A percentile compares a stretch with the other conserved stretches of the same genome.
Conservation (phyloP, 108 stramenopile species). For the Nitzschia sp. region DNA sequence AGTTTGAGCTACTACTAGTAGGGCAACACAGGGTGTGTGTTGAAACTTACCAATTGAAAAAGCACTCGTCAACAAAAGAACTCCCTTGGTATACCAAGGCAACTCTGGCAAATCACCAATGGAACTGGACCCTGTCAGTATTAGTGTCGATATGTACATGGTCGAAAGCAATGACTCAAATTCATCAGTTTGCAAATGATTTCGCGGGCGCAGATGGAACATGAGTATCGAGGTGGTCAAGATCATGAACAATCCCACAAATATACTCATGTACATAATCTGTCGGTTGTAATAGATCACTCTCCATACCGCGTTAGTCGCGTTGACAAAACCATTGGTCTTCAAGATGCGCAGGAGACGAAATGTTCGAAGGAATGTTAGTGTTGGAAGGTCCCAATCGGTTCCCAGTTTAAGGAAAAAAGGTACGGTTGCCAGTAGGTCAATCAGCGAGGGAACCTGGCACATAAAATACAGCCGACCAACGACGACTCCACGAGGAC, state of each 20-base stretch:
- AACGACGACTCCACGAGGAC: slow-evolving; percentile 29
- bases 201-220: slow-evolving; percentile 62
- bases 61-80: slow-evolving; percentile 57
- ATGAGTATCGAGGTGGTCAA: slow-evolving; percentile 57
- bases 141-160: slow-evolving; percentile 56
- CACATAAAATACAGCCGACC: slow-evolving; percentile 49
- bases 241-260: slow-evolving; percentile 55
- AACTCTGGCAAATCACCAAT: slow-evolving; percentile 12
- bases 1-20: too few species aligned
- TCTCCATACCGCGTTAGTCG: slow-evolving; percentile 47
- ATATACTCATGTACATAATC: slow-evolving; percentile 51
- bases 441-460: slow-evolving; percentile 46
- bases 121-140: slow-evolving; percentile 63
- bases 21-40: too few species aligned
- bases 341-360: slow-evolving; percentile 65
- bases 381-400: slow-evolving; percentile 39
- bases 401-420: slow-evolving; percentile 53
- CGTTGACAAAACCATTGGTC: slow-evolving; percentile 49
- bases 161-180: slow-evolving; percentile 55
- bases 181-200: slow-evolving; percentile 6
- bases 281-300: slow-evolving; percentile 71
- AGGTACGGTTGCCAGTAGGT: slow-evolving; percentile 60
- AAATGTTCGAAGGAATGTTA: slow-evolving; percentile 64
- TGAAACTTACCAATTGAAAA: slow-evolving; percentile 40
- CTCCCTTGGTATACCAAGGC: slow-evolving; percentile 58